A percentile compares a stretch with the other conserved stretches of the same genome.
phyloP scores from a whole-genome alignment of 2,329 filamentous ascomycete species.

The Trichophyton mentagrophytes region DNA sequence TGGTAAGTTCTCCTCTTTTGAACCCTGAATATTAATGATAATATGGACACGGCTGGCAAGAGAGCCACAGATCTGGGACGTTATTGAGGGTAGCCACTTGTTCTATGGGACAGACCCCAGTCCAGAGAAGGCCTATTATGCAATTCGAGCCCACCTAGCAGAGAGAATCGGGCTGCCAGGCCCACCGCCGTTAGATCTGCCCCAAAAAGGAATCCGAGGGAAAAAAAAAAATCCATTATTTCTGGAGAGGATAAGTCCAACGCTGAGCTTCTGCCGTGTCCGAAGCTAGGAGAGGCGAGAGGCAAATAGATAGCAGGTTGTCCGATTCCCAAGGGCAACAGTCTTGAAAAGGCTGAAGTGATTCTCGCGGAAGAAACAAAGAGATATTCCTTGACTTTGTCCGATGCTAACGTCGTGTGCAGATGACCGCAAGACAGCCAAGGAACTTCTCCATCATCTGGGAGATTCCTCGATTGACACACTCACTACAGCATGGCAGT shows the following conservation, averaged over 20 bases:
- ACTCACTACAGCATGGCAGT: neutral
- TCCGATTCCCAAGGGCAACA: slow-evolving; percentile 9
- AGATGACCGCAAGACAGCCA: slow-evolving; percentile 25
- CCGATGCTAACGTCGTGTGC: slow-evolving; percentile 27
- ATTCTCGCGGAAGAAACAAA: slow-evolving; percentile 20
- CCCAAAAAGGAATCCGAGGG: slow-evolving; percentile 21
- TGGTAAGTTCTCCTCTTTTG: slow-evolving; percentile 11
- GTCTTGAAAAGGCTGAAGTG: slow-evolving; percentile 15
- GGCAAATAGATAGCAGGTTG: slow-evolving; percentile 17
- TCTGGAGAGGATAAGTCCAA: slow-evolving; percentile 24
- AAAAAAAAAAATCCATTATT: slow-evolving; percentile 26
- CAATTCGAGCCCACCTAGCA: slow-evolving; percentile 20
- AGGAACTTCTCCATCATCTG: slow-evolving; percentile 19
- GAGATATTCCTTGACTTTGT: slow-evolving; percentile 24
- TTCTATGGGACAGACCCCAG: slow-evolving; percentile 16
- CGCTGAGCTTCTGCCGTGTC: neutral
- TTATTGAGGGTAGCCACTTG: slow-evolving; percentile 11
- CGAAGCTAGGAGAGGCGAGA: slow-evolving; percentile 6
- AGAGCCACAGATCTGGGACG: slow-evolving; percentile 10
- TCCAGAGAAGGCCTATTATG: slow-evolving; percentile 12
- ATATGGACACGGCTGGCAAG: neutral
- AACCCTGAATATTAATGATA: neutral
- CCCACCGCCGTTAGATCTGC: slow-evolving; percentile 21
- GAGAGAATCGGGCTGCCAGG: slow-evolving; percentile 19
- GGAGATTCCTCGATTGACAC: neutral